Evolutionary conservation across 1,284 basidiomycete genomes (phyloP), one percentile per base, ranked within the genome.

Genomic region (Thecaphora thlaspeos): DNA sequence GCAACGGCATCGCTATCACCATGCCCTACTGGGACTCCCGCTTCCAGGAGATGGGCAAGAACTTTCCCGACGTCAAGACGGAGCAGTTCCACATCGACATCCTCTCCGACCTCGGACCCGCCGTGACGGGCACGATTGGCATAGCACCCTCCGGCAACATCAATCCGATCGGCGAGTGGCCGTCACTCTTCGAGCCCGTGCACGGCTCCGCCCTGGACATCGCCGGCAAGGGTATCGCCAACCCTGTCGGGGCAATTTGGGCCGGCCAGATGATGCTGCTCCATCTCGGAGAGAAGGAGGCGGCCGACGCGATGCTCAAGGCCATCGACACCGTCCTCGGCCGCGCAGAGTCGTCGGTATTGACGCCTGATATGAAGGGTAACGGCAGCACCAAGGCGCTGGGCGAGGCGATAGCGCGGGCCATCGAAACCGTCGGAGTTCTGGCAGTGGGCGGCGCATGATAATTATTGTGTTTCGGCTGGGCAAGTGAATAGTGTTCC

Each of bases 101-200:
- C 41, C 76, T 84, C 18, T 83, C 82, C 32, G 83, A 85, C 61
- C 79, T 84, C 21, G 83, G 82, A 2, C 81, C 83, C 3, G 83
- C 84, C 1, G 81, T 83, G 39, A 82, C 83, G 1, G 84, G 84
- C 9, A 82, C 83, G 7, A 85, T 85, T 59, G 84, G 84, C 8
- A 83, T 85, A 38, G 84, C 83, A 7, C 83, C 84, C 4, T 82
- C 82, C 4, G 82, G 81, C 19, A 84, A 84, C 63, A 76, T 84
- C 43, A 83, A 85, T 57, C 84, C 84, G 0, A 78, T 81, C 3
- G 51, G 75, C 24, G 70, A 68, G 22, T 78, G 69, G 55, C 84
- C 83, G 0, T 82, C 81, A 19, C 37, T 68, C 38, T 81, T 83
- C 63, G 80, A 83, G 58, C 82, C 81, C 7, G 82, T 68, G 12